phyloP scores from a whole-genome alignment of 768 basidiomycete species.

The Candolleomyces efflorescens region DNA sequence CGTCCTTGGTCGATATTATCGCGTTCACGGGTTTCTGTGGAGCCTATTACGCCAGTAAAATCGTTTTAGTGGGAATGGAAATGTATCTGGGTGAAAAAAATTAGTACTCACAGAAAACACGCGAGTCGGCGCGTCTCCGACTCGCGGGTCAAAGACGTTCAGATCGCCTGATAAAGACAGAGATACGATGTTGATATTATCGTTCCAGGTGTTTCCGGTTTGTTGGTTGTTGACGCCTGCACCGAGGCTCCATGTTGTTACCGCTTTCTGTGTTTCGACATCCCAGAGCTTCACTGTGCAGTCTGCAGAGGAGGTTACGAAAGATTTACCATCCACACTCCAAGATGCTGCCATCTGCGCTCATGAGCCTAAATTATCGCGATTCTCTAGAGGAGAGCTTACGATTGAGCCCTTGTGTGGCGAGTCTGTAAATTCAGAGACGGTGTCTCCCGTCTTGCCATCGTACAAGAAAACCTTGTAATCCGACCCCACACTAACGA shows the following conservation, averaged over 20 bases:
- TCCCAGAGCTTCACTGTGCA: slow-evolving; percentile 91
- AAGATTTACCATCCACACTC: slow-evolving; percentile 66
- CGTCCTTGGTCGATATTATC: slow-evolving; percentile 32
- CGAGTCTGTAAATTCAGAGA: slow-evolving; percentile 62
- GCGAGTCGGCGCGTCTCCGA: slow-evolving; percentile 53
- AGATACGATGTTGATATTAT: slow-evolving; percentile 67
- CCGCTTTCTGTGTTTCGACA: slow-evolving; percentile 61
- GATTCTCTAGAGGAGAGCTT: slow-evolving; percentile 18
- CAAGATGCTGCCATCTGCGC: slow-evolving; percentile 72
- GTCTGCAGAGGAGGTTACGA: slow-evolving; percentile 85
- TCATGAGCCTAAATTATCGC: neutral
- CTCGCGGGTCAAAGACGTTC: slow-evolving; percentile 76
- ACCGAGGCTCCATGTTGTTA: slow-evolving; percentile 69
- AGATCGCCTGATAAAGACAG: slow-evolving; percentile 80
- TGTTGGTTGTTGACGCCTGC: slow-evolving; percentile 78
- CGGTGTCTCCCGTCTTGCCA: slow-evolving; percentile 80
- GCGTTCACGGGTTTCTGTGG: slow-evolving; percentile 81
- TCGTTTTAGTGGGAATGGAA: neutral
- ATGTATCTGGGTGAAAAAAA: neutral
- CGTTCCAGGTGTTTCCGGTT: slow-evolving; percentile 83
- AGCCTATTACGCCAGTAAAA: slow-evolving; percentile 40
- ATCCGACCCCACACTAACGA: slow-evolving; percentile 89
- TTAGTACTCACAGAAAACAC: slow-evolving; percentile 60
- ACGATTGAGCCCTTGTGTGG: slow-evolving; percentile 77
- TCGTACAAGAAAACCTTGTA: slow-evolving; percentile 85